These are phyloP conservation scores for Kodamaea ohmeri DNA, from an alignment of 1,139 yeast species.

Conservation along the genomic window DNA sequence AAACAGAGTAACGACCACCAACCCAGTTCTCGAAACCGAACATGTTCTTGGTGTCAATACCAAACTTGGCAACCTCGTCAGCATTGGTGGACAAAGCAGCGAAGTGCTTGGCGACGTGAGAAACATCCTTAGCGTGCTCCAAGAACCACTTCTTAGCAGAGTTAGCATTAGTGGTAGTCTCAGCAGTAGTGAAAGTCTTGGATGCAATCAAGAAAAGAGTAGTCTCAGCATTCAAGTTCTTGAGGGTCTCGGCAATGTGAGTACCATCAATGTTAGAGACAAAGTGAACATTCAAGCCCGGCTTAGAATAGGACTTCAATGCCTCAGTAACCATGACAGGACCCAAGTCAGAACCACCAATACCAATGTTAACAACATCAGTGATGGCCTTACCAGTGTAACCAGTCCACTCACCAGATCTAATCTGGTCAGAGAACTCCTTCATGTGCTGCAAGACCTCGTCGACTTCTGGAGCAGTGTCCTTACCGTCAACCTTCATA, in stretches of 20 bases:
- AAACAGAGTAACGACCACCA: constrained; percentile 98
- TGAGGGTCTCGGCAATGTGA: constrained; percentile 88
- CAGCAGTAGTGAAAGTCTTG: constrained; percentile 98
- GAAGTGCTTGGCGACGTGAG: constrained; percentile 91
- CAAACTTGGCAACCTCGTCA: constrained; percentile 84
- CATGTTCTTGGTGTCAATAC: constrained; percentile 97
- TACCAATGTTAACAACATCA: constrained; percentile 95
- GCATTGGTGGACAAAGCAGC: constrained; percentile 96
- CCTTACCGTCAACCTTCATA: constrained; percentile 84
- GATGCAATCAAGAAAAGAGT: constrained; percentile 94
- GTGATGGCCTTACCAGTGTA: constrained; percentile 93
- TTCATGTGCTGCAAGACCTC: constrained; percentile 91
- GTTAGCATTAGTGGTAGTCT: constrained; percentile 92
- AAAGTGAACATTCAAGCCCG: constrained; percentile 78
- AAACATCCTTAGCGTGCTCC: constrained; percentile 59
- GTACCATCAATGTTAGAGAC: constrained; percentile 99
- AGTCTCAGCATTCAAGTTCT: constrained; percentile 78
- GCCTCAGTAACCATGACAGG: constrained; percentile 99
- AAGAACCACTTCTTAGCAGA: constrained; percentile 95
- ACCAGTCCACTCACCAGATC: constrained; percentile 95
- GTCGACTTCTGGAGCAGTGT: constrained; percentile 89
- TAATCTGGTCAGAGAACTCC: constrained; percentile 83
- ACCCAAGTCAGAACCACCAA: constrained; percentile 98
- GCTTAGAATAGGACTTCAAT: constrained; percentile 79
- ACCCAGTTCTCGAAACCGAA: constrained; percentile 98